Percentiles rank a stretch among this genome's conserved stretches.
phyloP scores from a whole-genome alignment of 257 asterid species.

The Handroanthus guayacan region DNA sequence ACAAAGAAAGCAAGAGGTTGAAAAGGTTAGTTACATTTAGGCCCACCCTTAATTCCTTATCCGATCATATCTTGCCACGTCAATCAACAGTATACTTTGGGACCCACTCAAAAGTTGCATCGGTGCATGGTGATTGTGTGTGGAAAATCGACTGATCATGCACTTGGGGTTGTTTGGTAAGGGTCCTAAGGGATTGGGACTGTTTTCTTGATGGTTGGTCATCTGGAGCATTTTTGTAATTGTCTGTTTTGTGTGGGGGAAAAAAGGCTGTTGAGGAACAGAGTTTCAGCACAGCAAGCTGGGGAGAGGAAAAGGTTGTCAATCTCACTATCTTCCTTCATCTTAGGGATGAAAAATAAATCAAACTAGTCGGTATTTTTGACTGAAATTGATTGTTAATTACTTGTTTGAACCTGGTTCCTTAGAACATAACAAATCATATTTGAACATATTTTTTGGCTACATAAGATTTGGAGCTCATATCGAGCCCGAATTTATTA shows the following conservation, averaged over 20 bases:
- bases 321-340: not conserved
- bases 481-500: too few species aligned
- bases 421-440: too few species aligned
- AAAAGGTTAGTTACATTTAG: constrained; percentile 48
- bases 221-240: constrained; percentile 33
- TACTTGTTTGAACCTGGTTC: too few species aligned
- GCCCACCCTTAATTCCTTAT: constrained; percentile 27
- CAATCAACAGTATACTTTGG: constrained; percentile 32
- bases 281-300: constrained; percentile 99
- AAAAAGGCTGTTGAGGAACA: constrained; percentile 87
- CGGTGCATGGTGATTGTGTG: constrained; percentile 23
- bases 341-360: too few species aligned
- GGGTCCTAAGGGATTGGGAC: constrained; percentile 21
- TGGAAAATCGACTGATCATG: constrained; percentile 35
- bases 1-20: constrained; percentile 74
- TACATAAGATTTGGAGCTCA: too few species aligned
- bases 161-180: constrained; percentile 32
- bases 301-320: constrained; percentile 99
- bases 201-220: not conserved
- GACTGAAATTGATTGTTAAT: too few species aligned
- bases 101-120: constrained; percentile 24
- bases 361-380: too few species aligned
- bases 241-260: not conserved
- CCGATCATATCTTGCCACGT: constrained; percentile 36
- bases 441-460: too few species aligned